phyloP scores from a whole-genome alignment of 768 basidiomycete species.

The Mycena kentingensis region DNA sequence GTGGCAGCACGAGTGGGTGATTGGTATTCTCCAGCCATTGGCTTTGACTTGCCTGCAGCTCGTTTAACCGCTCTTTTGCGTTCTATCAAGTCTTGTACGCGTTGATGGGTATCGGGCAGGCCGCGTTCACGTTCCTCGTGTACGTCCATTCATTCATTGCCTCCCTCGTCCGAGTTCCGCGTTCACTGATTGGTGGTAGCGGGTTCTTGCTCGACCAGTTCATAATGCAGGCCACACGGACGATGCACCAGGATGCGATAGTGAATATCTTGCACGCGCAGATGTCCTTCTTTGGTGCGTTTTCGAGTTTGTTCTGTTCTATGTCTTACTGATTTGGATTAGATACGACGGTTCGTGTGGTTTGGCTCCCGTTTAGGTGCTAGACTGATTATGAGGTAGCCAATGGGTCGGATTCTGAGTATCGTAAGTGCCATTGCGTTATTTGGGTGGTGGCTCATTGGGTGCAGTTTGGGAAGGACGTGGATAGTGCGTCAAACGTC shows the following conservation, averaged over 20 bases:
- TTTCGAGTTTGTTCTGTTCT: not conserved
- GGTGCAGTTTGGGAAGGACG: constrained; percentile 58
- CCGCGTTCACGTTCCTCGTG: constrained; percentile 57
- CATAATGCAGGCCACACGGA: not conserved
- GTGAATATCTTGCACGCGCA: constrained; percentile 3
- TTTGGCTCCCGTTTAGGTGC: not conserved
- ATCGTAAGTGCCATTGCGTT: constrained; percentile 28
- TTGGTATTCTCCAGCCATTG: not conserved
- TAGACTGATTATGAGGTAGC: constrained; percentile 34
- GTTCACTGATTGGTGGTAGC: constrained; percentile 50
- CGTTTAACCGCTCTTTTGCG: constrained; percentile 48
- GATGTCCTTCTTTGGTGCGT: constrained; percentile 9
- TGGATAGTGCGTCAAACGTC: constrained; percentile 48
- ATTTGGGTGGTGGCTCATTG: not conserved
- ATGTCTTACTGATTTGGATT: not conserved
- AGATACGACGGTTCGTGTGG: constrained; percentile 14
- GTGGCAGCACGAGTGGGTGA: constrained; percentile 61
- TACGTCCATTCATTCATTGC: constrained; percentile 47
- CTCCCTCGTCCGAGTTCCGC: constrained; percentile 52
- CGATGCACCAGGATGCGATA: not conserved
- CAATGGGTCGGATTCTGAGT: constrained; percentile 59
- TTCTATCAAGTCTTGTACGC: constrained; percentile 72
- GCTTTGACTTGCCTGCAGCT: constrained; percentile 31
- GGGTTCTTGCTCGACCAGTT: constrained; percentile 53
- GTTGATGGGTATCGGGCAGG: constrained; percentile 56